phyloP scores from a whole-genome alignment of 805 yeast species.

The Zygotorulaspora sp. region DNA sequence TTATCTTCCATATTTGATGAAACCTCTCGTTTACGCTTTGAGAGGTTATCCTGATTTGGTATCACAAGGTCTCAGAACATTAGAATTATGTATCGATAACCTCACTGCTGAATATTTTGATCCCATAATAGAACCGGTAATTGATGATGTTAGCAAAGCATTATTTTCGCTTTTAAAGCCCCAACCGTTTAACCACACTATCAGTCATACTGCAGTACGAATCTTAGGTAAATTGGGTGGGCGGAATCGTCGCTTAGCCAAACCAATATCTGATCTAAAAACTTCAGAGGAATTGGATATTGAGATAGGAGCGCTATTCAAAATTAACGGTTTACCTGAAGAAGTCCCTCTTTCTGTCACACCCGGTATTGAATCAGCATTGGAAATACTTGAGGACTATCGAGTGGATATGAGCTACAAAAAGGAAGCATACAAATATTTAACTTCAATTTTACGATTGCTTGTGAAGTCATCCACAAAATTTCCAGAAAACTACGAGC shows the following conservation, averaged over 20 bases:
- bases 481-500: slow-evolving; percentile 40
- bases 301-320: slow-evolving; percentile 63
- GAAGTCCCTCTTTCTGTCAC: slow-evolving; percentile 73
- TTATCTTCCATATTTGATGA: slow-evolving; percentile 79
- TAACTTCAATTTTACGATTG: slow-evolving; percentile 60
- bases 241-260: slow-evolving; percentile 79
- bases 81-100: slow-evolving; percentile 94
- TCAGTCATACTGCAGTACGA: slow-evolving; percentile 89
- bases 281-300: slow-evolving; percentile 54
- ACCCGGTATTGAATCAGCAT: slow-evolving; percentile 76
- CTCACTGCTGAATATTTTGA: slow-evolving; percentile 94
- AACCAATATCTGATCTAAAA: slow-evolving; percentile 64
- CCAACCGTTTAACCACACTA: slow-evolving; percentile 90
- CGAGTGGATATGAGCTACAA: slow-evolving; percentile 57
- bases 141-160: slow-evolving; percentile 90
- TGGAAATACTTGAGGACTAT: slow-evolving; percentile 67
- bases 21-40: slow-evolving; percentile 86
- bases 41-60: slow-evolving; percentile 89
- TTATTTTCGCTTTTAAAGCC: slow-evolving; percentile 89
- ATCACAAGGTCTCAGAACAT: slow-evolving; percentile 88
- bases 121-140: slow-evolving; percentile 94
- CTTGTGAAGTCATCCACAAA: slow-evolving; percentile 46
- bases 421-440: slow-evolving; percentile 69
- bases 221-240: slow-evolving; percentile 96
- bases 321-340: slow-evolving; percentile 60